phyloP scores from a whole-genome alignment of 345 rosid species.

The Ceriops tagal region DNA sequence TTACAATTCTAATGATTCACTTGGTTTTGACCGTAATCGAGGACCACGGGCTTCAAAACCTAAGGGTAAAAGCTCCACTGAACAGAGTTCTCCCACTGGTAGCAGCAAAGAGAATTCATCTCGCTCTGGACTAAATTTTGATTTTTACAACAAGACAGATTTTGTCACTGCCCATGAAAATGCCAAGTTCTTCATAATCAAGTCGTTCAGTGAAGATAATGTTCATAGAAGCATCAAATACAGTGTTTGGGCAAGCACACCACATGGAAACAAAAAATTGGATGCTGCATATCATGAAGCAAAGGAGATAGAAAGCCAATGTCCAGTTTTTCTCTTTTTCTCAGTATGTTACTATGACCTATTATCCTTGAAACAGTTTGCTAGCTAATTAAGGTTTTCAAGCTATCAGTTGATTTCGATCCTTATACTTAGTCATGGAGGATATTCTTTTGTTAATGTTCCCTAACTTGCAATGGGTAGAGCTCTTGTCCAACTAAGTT shows the following conservation, averaged over 20 bases:
- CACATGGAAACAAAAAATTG: slow-evolving; percentile 66
- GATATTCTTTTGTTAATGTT: too few relatives aligned
- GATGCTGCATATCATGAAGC: slow-evolving; percentile 63
- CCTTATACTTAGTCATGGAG: too few relatives aligned
- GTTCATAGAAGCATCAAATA: slow-evolving; percentile 73
- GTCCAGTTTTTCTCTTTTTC: slow-evolving; percentile 62
- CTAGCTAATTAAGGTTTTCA: too few relatives aligned
- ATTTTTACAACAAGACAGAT: slow-evolving; percentile 42
- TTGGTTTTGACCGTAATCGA: slow-evolving; percentile 50
- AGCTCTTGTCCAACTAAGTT: too few relatives aligned
- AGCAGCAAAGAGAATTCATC: slow-evolving; percentile 33
- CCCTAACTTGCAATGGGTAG: too few relatives aligned
- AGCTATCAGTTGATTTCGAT: too few relatives aligned
- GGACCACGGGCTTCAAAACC: slow-evolving; percentile 64
- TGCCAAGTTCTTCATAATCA: slow-evolving; percentile 65
- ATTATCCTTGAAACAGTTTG: too few relatives aligned
- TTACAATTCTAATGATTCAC: slow-evolving; percentile 39
- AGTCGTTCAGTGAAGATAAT: slow-evolving; percentile 81
- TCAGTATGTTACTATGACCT: slow-evolving; percentile 35
- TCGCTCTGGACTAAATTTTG: slow-evolving; percentile 31
- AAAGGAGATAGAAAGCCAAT: slow-evolving; percentile 43
- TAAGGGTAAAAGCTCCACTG: slow-evolving; percentile 41
- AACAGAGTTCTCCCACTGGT: slow-evolving; percentile 29
- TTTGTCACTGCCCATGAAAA: slow-evolving; percentile 51
- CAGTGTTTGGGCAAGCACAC: slow-evolving; percentile 73